These are phyloP conservation scores for Diutina sp. DNA, from an alignment of 1,139 yeast genomes.

Conservation along the genomic window DNA sequence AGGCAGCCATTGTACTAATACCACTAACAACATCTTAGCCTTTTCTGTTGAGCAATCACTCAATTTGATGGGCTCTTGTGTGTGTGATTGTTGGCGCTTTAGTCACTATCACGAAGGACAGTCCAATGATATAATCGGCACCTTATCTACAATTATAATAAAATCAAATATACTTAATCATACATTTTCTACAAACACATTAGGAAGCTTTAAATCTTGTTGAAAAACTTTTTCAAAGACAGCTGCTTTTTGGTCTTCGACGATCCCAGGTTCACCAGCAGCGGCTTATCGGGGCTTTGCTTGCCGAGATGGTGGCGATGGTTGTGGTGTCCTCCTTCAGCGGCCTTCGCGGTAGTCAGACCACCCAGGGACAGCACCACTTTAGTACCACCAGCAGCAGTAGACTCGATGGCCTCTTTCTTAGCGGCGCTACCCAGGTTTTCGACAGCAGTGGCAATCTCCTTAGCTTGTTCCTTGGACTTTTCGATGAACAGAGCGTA, in stretches of 20 bases:
- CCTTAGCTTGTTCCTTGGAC: not conserved
- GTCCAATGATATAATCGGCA: no score
- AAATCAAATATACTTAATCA: not conserved
- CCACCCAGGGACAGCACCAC: not conserved
- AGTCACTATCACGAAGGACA: no score
- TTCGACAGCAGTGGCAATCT: not conserved
- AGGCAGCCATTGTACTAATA: no score
- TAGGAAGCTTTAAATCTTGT: not conserved
- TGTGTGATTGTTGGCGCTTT: no score
- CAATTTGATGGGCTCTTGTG: no score
- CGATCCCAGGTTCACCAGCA: not conserved
- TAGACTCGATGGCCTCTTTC: not conserved
- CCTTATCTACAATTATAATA: no score
- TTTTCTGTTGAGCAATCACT: no score
- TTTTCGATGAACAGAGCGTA: not conserved
- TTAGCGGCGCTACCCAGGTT: not conserved
- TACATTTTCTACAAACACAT: not conserved
- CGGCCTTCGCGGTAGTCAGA: not conserved
- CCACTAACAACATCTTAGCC: no score
- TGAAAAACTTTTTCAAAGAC: slow-evolving; percentile 1
- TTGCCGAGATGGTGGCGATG: not conserved
- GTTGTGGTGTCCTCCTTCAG: not conserved
- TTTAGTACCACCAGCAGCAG: not conserved
- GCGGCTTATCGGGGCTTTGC: not conserved
- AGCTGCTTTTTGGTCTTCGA: not conserved